Evolutionary conservation across 805 yeast genomes (phyloP), one percentile per base, ranked within the genome.

Genomic region (Starmerella vaccinii): DNA sequence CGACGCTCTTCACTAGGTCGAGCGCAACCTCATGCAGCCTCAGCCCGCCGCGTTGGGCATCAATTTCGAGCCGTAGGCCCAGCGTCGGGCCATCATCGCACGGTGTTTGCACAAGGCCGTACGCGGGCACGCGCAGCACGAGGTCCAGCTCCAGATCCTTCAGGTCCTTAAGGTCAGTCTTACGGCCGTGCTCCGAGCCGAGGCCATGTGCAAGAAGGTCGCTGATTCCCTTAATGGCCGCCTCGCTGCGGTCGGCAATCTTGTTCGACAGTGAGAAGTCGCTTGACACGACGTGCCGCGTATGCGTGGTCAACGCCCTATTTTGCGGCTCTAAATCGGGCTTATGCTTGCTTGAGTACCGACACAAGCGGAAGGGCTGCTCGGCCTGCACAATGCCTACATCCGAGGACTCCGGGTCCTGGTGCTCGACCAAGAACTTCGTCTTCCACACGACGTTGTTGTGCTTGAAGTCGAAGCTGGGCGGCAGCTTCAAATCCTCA

Each of bases 361-460:
- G 33, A 47, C 54, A 51, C 3, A 51, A 6, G 15, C 47, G 46
- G 4, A 51, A 12, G 13, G 33, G 37, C 32, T 38, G 27, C 38
- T 42, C 51, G 26, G 23, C 13, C 24, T 46, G 43, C 13, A 18
- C 21, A n/a, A 34, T 29, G 21, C 18, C 33, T 5, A 24, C 3
- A 6, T 46, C 47, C 23, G 43, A 16, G 4, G 27, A 5, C 4
- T 34, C 47, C n/a, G 4, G 34, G 5, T 23, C 13, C 24, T 32
- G 6, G 39, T 37, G 29, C 22, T 29, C 54, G 13, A 47, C 22
- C n/a, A 26, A 22, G 13, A 32, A 33, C 49, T 51, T 51, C 22
- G 32, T 27, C 29, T 45, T 33, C 54, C 54, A 51, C 21, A 39
- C 35, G 13, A 51, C 43, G 37, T 16, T 43, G 43, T 47, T 51